Evolutionary conservation across 805 yeast species (phyloP), one percentile per base, ranked within the genome.

Genomic region (Lipomyces spencermartinsiae): DNA sequence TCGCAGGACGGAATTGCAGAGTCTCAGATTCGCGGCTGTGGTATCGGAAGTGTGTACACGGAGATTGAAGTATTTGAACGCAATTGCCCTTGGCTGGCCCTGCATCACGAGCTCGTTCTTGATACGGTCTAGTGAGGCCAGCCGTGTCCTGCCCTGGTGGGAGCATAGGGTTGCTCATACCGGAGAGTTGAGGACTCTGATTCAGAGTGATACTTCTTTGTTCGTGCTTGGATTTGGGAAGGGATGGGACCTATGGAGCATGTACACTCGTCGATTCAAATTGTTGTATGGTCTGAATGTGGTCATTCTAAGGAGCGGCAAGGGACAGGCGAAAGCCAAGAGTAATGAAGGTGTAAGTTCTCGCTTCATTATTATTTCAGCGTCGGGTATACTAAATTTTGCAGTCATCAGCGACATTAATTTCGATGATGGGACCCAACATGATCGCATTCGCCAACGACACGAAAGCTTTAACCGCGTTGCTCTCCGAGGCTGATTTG

Each of bases 21-120:
- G 60, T 22, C 31, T 67, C 12, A 43, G 43, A 2, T 68, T 73
- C 62, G 66, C 59, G 16, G 67, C 64, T 19, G 66, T 73, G 33
- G 39, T 68, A 9, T 12, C 75, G 9, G 65, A 46, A 55, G n/a
- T 25, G 33, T 29, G 34, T 31, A 57, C 65, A 25, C 63, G 66
- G 53, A 59, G 63, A 43, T 34, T 54, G 34, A 73, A 73, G 61
- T 68, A 66, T 19, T 43, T 62, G 61, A 69, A 71, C 16, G 74
- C 74, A 25, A 46, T 66, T 14, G 70, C 74, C 14, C 59, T 73
- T 25, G 74, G 74, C 33, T 62, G 64, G 62, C 75, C 75, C n/a
- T 71, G 75, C 49, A 22, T 73, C 19, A 19, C 65, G 10, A 46
- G 60, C 10, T 35, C 64, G 35, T 71, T 70, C 59, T 58, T 73